These are phyloP conservation scores for Camelina hispida DNA, from an alignment of 345 rosid species.

Conservation along the genomic window DNA sequence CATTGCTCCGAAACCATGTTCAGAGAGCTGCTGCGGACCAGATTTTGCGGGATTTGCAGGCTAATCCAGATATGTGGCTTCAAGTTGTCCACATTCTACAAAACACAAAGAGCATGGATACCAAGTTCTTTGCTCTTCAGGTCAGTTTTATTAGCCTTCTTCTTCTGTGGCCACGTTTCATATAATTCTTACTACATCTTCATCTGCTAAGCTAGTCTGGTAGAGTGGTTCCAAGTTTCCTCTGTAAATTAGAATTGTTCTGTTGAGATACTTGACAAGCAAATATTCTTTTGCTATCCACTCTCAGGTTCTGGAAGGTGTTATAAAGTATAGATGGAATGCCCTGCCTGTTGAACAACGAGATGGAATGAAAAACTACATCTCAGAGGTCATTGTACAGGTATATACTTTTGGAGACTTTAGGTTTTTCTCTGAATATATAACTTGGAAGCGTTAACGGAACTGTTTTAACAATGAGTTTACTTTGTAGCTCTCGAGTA, in stretches of 20 bases:
- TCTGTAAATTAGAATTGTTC: background rate
- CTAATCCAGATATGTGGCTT: slow-evolving; percentile 97
- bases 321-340: slow-evolving; percentile 98
- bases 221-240: slow-evolving; percentile 17
- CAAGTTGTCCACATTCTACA: slow-evolving; percentile 95
- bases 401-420: slow-evolving; percentile 45
- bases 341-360: slow-evolving; percentile 95
- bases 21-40: slow-evolving; percentile 98
- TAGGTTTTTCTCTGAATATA: background rate
- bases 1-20: slow-evolving; percentile 30
- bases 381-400: slow-evolving; percentile 98
- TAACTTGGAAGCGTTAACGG: background rate
- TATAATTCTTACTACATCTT: background rate
- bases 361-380: slow-evolving; percentile 99
- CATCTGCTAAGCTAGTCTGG: slow-evolving; percentile 21
- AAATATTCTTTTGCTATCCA: slow-evolving; percentile 14
- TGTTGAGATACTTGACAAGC: slow-evolving; percentile 14
- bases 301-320: slow-evolving; percentile 94
- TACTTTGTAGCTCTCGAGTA: slow-evolving; percentile 76
- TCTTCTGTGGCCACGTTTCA: slow-evolving; percentile 1
- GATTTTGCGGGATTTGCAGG: slow-evolving; percentile 94
- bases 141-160: slow-evolving; percentile 45
- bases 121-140: slow-evolving; percentile 98
- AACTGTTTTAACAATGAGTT: slow-evolving; percentile 18
- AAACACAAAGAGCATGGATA: slow-evolving; percentile 78